These are phyloP conservation scores for Bruguiera gymnorhiza DNA, from an alignment of 345 rosid species.

Conservation along the genomic window DNA sequence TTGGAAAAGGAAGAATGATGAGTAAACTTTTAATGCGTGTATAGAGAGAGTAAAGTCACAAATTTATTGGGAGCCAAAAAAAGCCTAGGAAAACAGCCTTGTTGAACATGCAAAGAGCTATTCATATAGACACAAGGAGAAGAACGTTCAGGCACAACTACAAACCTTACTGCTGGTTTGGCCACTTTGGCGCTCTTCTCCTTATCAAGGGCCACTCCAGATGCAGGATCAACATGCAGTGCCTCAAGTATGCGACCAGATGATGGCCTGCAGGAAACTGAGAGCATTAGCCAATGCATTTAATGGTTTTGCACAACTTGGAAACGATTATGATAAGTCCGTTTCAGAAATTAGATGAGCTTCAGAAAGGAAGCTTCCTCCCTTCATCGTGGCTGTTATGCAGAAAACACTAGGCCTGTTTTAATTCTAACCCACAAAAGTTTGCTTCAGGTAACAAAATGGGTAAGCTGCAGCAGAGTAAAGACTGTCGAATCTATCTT, in stretches of 20 bases:
- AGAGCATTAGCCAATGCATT: slow-evolving; percentile 41
- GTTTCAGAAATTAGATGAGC: slow-evolving; percentile 35
- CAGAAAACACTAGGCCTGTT: slow-evolving; percentile 48
- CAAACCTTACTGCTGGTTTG: slow-evolving; percentile 64
- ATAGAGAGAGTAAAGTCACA: neutral
- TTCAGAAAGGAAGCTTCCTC: slow-evolving; percentile 57
- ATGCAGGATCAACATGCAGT: slow-evolving; percentile 93
- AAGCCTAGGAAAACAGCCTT: neutral
- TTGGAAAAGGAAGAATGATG: slow-evolving; percentile 14
- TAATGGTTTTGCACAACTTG: slow-evolving; percentile 18
- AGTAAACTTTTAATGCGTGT: neutral
- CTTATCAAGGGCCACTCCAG: slow-evolving; percentile 80
- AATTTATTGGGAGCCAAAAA: neutral
- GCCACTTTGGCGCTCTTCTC: slow-evolving; percentile 50
- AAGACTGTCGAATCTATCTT: slow-evolving; percentile 86
- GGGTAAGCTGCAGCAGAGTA: slow-evolving; percentile 71
- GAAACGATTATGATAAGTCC: slow-evolving; percentile 24
- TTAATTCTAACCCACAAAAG: slow-evolving; percentile 46
- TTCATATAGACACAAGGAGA: too few relatives aligned
- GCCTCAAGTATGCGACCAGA: slow-evolving; percentile 90
- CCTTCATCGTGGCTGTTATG: slow-evolving; percentile 52
- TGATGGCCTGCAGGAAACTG: slow-evolving; percentile 75
- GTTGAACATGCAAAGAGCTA: too few relatives aligned
- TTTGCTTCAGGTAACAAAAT: slow-evolving; percentile 59
- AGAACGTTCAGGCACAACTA: neutral